Conservation (phyloP, 495 filamentous ascomycete species). For the Xanthoparmelia taractica region DNA sequence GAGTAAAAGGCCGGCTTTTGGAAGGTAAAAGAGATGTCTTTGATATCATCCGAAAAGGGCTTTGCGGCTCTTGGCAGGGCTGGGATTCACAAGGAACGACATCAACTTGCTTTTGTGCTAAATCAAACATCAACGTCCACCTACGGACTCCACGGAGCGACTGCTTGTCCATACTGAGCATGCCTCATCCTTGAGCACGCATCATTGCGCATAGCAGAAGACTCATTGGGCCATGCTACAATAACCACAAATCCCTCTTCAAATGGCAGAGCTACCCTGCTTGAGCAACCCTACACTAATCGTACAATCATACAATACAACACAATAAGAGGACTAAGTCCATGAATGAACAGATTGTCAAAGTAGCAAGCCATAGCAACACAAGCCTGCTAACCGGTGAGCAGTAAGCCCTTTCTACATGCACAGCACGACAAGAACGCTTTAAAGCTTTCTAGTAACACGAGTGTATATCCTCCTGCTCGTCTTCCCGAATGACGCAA, state of each 20-base stretch:
- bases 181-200: slow-evolving; percentile 43
- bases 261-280: slow-evolving; percentile 38
- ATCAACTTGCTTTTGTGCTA: too few relatives aligned
- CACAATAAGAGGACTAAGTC: slow-evolving; percentile 35
- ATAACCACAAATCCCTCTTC: slow-evolving; percentile 42
- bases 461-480: slow-evolving; percentile 34
- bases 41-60: background rate
- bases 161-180: slow-evolving; percentile 46
- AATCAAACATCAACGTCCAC: too few relatives aligned
- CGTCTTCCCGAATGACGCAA: slow-evolving; percentile 28
- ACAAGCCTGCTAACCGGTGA: background rate
- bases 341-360: slow-evolving; percentile 21
- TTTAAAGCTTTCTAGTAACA: slow-evolving; percentile 39
- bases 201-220: slow-evolving; percentile 48
- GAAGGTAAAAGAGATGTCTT: background rate
- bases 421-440: slow-evolving; percentile 52
- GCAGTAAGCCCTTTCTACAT: slow-evolving; percentile 36
- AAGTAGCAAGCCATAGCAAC: background rate
- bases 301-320: too few relatives aligned
- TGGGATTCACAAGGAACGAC: too few relatives aligned
- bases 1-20: background rate
- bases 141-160: too few relatives aligned
- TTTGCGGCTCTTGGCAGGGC: slow-evolving; percentile 1
- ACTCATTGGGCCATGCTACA: slow-evolving; percentile 44
- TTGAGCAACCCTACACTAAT: slow-evolving; percentile 26